Evolutionary conservation across 257 asterid species (phyloP), one percentile per base, ranked within the genome.

Genomic region (Solanum stenotomum): DNA sequence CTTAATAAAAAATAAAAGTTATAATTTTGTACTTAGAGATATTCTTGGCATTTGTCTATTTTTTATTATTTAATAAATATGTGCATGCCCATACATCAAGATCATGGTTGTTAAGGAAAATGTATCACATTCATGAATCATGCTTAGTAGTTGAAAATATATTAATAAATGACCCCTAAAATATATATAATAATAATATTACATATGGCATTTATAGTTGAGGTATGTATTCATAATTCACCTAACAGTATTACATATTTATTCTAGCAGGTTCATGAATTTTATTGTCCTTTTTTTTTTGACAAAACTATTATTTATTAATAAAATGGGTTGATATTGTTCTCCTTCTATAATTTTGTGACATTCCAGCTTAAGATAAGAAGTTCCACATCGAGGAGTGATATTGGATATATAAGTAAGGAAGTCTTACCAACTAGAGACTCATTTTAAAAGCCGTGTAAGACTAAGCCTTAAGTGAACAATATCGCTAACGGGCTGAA

Each of bases 61-160:
- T 2, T 25, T 8, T 42, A n/a, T 78, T 46, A 81, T 16, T 46
- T 27, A 81, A 46, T 81, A 27, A 16, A 4, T 52, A 18, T 18
- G 42, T 46, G 38, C 85, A 16, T 46, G 29, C 42, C 68, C 42
- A 46, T 81, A 46, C 85, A 46, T 81, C 85, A 81, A 46, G 42
- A 46, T 81, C 68, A 81, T 81, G 85, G 42, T 81, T 10, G 85
- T 81, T 16, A 46, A 16, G 85, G 42, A 46, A 46, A 81, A 49
- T 18, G 42, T 3, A 46, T 29, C 68, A 27, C 14, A 78, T 78
- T 79, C 49, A 44, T 46, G 65, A 79, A 44, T 79, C 40, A 16
- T 27, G 27, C 67, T 15, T 44, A 8, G 85, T 46, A 46, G 85
- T 81, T 81, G 68, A 81, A 79, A 68, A 12, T 61, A 61, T 61